These are phyloP conservation scores for Chrysosporium queenslandicum DNA, from an alignment of 2,329 filamentous ascomycete genomes.

Conservation along the genomic window DNA sequence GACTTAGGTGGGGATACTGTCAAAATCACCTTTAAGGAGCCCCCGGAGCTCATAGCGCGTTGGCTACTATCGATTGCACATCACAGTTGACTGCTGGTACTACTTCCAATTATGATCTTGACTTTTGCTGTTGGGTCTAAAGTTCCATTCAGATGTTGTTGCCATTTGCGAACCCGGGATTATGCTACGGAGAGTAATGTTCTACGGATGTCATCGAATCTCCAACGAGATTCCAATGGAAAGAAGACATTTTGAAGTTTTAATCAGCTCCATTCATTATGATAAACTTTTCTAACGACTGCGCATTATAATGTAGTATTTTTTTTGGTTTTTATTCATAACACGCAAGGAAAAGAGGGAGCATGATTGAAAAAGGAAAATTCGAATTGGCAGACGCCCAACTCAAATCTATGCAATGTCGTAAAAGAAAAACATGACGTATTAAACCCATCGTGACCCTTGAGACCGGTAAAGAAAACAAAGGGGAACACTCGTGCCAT, in stretches of 20 bases:
- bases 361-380: not conserved
- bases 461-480: slow-evolving; percentile 5
- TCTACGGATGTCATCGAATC: too few relatives aligned
- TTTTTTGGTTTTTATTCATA: slow-evolving; percentile 4
- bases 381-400: slow-evolving; percentile 14
- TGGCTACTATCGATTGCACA: too few relatives aligned
- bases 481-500: slow-evolving; percentile 1
- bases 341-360: slow-evolving; percentile 6
- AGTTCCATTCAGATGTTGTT: too few relatives aligned
- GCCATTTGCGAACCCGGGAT: too few relatives aligned
- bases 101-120: too few relatives aligned
- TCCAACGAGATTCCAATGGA: too few relatives aligned
- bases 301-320: not conserved
- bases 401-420: slow-evolving; percentile 14
- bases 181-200: too few relatives aligned
- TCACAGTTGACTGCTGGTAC: too few relatives aligned
- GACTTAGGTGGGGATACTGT: too few relatives aligned
- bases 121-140: too few relatives aligned
- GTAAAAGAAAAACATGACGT: slow-evolving; percentile 7
- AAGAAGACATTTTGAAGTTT: not conserved
- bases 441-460: slow-evolving; percentile 9
- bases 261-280: slow-evolving; percentile 9
- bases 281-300: slow-evolving; percentile 10
- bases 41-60: too few relatives aligned
- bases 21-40: too few relatives aligned